Conservation (phyloP, 306 rosid species). For the Chamaecrista fasciculata region DNA sequence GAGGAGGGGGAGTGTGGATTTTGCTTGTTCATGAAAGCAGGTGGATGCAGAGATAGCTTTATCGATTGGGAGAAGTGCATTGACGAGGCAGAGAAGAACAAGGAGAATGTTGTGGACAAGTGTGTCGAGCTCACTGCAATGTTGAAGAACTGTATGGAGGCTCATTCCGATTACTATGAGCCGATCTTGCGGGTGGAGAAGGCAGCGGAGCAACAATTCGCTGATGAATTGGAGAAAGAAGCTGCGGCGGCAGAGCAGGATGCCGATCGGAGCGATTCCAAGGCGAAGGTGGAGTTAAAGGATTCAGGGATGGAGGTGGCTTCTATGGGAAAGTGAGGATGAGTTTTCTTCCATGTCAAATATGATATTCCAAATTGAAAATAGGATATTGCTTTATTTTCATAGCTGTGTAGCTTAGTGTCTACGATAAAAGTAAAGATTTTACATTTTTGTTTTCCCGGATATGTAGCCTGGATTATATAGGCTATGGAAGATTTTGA, state of each 20-base stretch:
- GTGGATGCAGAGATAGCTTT: slow-evolving; percentile 20
- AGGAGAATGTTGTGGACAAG: slow-evolving; percentile 7
- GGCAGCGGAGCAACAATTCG: slow-evolving; percentile 5
- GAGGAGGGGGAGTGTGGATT: slow-evolving; percentile 17
- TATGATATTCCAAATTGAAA: neutral
- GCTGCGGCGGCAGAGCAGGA: neutral
- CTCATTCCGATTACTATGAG: slow-evolving; percentile 9
- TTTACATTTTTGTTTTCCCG: neutral
- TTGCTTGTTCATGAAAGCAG: slow-evolving; percentile 19
- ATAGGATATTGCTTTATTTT: neutral
- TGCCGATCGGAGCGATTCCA: neutral
- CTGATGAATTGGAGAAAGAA: neutral
- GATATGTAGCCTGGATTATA: neutral
- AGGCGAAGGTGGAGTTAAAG: neutral
- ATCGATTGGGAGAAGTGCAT: slow-evolving; percentile 13
- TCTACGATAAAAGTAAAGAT: neutral
- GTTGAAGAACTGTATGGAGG: slow-evolving; percentile 13
- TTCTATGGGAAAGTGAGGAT: neutral
- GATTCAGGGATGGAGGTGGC: slow-evolving; percentile 2
- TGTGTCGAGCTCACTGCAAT: slow-evolving; percentile 2
- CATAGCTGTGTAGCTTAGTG: neutral
- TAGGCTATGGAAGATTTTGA: neutral
- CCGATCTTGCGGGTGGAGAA: slow-evolving; percentile 15
- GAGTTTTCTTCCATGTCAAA: neutral
- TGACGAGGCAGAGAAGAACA: slow-evolving; percentile 15